Evolutionary conservation across 441 rosid genomes (phyloP), one percentile per base, ranked within the genome.

Genomic region (Erysimum cheiri): DNA sequence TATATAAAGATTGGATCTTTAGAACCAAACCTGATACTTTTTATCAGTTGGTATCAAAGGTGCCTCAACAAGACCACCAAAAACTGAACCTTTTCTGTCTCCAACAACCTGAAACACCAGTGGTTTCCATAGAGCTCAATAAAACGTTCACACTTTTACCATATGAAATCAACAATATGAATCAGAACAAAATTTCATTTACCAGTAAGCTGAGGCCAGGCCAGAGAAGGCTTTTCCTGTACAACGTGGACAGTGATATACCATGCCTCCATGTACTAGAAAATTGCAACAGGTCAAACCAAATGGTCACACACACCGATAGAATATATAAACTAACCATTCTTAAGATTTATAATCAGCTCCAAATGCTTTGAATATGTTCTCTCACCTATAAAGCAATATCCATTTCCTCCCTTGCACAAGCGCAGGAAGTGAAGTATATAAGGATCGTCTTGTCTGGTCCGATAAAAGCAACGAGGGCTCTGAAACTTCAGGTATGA

Each of bases 251-350:
- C 50, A 94, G 90, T 32, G 99, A 88, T 77, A 94, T 88, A 24
- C 99, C 99, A 56, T 94, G 97, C 82, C 93, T 90, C 99, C 99
- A 92, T 46, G 99, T 94, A 79, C 99, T 92, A 76, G 33, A 73
- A 78, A 71, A 58, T 31, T 52, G 31, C 17, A 65, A 33, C 7
- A 61, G 0, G 49, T 8, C 60, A 60, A 60, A 12, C 49, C 26
- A 46, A 59, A 75, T 19, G 7, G 46, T 67, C 63, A 43, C 35
- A 59, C 47, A 73, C 14, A 49, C 0, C 0, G 11, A 14, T 17
- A 6, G 0, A 61, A 61, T 3, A 50, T 44, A n/a, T 4, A 31
- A 13, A 66, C 33, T 6, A 2, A 40, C 22, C 15, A 10, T 15
- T 12, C 63, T 15, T 35, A 54, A 29, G 28, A 55, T 31, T 6